phyloP scores from a whole-genome alignment of 306 rosid genomes.

The Cicer pinnatifidum region DNA sequence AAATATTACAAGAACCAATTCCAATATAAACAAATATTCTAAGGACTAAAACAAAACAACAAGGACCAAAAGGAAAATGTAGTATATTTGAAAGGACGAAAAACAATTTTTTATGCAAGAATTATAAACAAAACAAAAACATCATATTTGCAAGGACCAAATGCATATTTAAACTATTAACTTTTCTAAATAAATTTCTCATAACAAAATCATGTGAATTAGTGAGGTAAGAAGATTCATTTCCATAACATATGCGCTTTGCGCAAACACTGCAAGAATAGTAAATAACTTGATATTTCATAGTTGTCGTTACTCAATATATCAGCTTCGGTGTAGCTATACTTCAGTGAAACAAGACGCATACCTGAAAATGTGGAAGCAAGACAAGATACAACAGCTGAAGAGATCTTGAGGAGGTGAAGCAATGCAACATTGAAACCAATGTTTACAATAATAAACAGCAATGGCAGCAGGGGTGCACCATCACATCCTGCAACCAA shows the following conservation, averaged over 20 bases:
- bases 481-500: conserved; percentile 59
- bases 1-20: too few species aligned
- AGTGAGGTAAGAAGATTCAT: neutral
- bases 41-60: too few species aligned
- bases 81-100: too few species aligned
- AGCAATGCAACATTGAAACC: conserved; percentile 76
- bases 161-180: too few species aligned
- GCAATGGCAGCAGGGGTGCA: conserved; percentile 58
- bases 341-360: conserved; percentile 6
- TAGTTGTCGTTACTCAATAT: neutral
- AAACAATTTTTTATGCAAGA: too few species aligned
- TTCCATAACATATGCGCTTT: neutral
- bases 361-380: conserved; percentile 93
- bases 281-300: neutral
- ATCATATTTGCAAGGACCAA: too few species aligned
- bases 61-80: too few species aligned
- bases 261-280: neutral
- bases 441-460: conserved; percentile 55
- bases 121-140: too few species aligned
- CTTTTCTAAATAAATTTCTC: neutral
- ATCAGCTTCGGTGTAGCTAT: neutral
- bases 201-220: neutral
- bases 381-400: conserved; percentile 86
- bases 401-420: conserved; percentile 87
- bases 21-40: too few species aligned